phyloP scores from a whole-genome alignment of 1,284 basidiomycete species.

The Irpex rosettiformis region DNA sequence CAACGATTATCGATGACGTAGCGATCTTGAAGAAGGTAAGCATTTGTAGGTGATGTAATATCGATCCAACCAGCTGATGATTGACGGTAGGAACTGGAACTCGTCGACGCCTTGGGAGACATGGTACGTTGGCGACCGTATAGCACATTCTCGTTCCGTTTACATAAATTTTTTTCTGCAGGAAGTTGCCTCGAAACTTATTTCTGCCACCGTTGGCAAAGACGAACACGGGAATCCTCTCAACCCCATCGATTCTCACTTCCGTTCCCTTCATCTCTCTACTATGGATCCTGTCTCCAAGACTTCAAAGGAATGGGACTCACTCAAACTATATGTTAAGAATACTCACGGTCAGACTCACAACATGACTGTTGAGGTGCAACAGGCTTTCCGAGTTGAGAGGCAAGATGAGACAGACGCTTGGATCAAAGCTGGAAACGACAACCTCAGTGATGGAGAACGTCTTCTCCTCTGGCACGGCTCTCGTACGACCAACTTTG shows the following conservation, averaged over 20 bases:
- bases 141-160: neutral
- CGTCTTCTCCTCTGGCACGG: conserved; percentile 66
- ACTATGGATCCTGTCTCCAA: conserved; percentile 48
- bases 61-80: neutral
- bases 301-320: conserved; percentile 44
- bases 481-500: conserved; percentile 62
- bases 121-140: conserved; percentile 36
- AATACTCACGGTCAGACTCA: conserved; percentile 61
- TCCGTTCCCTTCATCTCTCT: conserved; percentile 49
- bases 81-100: conserved; percentile 50
- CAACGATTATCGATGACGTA: conserved; percentile 41
- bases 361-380: conserved; percentile 40
- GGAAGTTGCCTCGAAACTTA: conserved; percentile 61
- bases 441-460: conserved; percentile 44
- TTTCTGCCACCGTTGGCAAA: conserved; percentile 36
- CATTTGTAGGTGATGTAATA: too few relatives aligned
- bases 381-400: conserved; percentile 55
- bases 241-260: conserved; percentile 57
- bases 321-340: conserved; percentile 46
- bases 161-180: conserved; percentile 17
- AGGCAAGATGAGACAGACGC: conserved; percentile 50
- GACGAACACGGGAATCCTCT: conserved; percentile 44
- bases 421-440: conserved; percentile 47
- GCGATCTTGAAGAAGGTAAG: conserved; percentile 42
- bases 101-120: conserved; percentile 64